Conservation (phyloP, 2,329 filamentous ascomycete species). For the Venturia asperata region DNA sequence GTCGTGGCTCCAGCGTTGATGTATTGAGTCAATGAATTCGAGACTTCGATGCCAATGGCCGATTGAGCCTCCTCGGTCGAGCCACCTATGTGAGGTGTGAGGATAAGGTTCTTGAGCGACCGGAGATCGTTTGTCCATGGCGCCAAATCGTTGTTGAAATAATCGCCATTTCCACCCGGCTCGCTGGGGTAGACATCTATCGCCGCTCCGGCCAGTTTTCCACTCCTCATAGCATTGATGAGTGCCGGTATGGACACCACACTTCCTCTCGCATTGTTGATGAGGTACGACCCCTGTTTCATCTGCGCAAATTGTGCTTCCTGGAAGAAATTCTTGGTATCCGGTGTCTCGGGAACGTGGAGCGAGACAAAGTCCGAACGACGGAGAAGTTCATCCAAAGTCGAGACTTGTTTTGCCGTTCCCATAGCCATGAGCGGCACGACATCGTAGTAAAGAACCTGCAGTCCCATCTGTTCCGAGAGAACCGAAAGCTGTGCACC, state of each 20-base stretch:
- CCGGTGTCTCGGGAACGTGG: conserved; percentile 86
- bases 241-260: conserved; percentile 92
- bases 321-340: conserved; percentile 92
- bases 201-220: conserved; percentile 88
- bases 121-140: conserved; percentile 78
- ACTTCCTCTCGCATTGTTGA: conserved; percentile 90
- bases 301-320: conserved; percentile 71
- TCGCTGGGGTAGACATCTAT: conserved; percentile 94
- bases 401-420: conserved; percentile 74
- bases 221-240: conserved; percentile 75
- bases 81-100: conserved; percentile 94
- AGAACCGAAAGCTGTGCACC: conserved; percentile 92
- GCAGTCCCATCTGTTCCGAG: conserved; percentile 96
- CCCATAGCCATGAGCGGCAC: conserved; percentile 91
- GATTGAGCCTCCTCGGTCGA: conserved; percentile 97
- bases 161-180: conserved; percentile 87
- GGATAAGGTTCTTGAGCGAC: conserved; percentile 80
- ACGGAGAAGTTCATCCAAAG: conserved; percentile 66
- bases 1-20: conserved; percentile 92
- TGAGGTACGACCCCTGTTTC: conserved; percentile 87
- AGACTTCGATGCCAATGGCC: conserved; percentile 91
- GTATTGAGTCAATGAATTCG: conserved; percentile 79
- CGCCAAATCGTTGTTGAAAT: conserved; percentile 76
- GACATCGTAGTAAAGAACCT: conserved; percentile 94
- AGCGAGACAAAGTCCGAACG: conserved; percentile 87